These are phyloP conservation scores for Fusarium verticillioides DNA, from an alignment of 2,329 filamentous ascomycete genomes.

Conservation along the genomic window DNA sequence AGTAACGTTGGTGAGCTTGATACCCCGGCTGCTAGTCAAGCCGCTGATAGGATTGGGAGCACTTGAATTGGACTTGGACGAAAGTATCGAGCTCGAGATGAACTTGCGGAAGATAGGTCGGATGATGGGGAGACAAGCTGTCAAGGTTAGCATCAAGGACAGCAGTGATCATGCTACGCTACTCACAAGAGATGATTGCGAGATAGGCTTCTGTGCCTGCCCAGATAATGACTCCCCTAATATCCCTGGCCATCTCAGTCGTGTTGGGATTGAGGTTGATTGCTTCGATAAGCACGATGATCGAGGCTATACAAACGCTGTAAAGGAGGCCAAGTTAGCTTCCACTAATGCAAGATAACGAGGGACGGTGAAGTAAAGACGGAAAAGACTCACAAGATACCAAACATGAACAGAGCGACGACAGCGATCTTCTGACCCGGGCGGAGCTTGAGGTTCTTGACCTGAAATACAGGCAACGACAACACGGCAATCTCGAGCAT, in stretches of 20 bases:
- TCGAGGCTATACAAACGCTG: slow-evolving; percentile 23
- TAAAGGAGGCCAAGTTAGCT: not conserved
- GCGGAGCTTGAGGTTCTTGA: slow-evolving; percentile 27
- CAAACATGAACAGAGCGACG: slow-evolving; percentile 33
- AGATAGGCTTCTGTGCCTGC: slow-evolving; percentile 23
- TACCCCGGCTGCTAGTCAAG: slow-evolving; percentile 27
- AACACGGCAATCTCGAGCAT: slow-evolving; percentile 28
- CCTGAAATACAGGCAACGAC: slow-evolving; percentile 29
- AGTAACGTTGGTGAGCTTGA: slow-evolving; percentile 21
- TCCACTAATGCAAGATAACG: not conserved
- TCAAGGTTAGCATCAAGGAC: not conserved
- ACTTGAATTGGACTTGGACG: slow-evolving; percentile 22
- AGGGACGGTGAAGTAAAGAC: too few species aligned
- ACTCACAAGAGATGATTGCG: slow-evolving; percentile 34
- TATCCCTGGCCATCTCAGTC: slow-evolving; percentile 27
- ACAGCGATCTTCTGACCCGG: slow-evolving; percentile 29
- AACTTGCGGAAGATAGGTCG: slow-evolving; percentile 23
- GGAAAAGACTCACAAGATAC: slow-evolving; percentile 27
- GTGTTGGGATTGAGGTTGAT: slow-evolving; percentile 20
- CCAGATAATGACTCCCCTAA: slow-evolving; percentile 31
- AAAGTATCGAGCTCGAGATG: slow-evolving; percentile 13
- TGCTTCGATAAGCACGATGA: slow-evolving; percentile 27
- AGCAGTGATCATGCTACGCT: not conserved
- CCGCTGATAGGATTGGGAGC: slow-evolving; percentile 27
- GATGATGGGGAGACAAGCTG: slow-evolving; percentile 30